phyloP scores from a whole-genome alignment of 805 yeast genomes.

The Ascoidea tarda region DNA sequence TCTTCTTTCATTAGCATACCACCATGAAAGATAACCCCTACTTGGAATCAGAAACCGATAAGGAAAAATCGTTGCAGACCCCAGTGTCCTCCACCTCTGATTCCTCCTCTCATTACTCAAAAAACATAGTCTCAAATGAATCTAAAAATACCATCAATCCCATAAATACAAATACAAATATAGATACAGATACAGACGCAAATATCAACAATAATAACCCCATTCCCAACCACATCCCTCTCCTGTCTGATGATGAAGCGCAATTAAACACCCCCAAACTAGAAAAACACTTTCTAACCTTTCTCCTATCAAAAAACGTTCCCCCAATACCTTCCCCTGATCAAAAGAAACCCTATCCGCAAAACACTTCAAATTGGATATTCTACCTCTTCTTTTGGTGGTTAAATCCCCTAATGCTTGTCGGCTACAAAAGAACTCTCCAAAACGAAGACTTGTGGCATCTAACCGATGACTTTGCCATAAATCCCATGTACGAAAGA shows the following conservation, averaged over 20 bases:
- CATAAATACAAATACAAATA: too few species aligned
- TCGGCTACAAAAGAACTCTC: conserved; percentile 63
- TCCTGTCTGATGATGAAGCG: background rate
- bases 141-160: too few species aligned
- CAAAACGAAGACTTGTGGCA: conserved; percentile 46
- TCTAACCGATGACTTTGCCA: conserved; percentile 26
- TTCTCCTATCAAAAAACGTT: conserved; percentile 21
- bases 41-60: too few species aligned
- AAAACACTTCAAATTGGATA: conserved; percentile 19
- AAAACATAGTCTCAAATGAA: too few species aligned
- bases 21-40: too few species aligned
- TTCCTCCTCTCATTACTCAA: too few species aligned
- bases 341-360: conserved; percentile 34
- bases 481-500: conserved; percentile 24
- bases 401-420: conserved; percentile 45
- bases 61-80: too few species aligned
- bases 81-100: too few species aligned
- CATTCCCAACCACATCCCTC: too few species aligned
- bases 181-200: too few species aligned
- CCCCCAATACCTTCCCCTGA: conserved; percentile 41
- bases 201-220: too few species aligned
- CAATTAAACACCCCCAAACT: conserved; percentile 9
- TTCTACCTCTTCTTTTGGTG: conserved; percentile 46
- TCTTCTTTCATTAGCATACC: too few species aligned
- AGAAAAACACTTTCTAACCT: conserved; percentile 22